Evolutionary conservation across 768 basidiomycete genomes (phyloP).

Genomic region (Coprinopsis sp.): DNA sequence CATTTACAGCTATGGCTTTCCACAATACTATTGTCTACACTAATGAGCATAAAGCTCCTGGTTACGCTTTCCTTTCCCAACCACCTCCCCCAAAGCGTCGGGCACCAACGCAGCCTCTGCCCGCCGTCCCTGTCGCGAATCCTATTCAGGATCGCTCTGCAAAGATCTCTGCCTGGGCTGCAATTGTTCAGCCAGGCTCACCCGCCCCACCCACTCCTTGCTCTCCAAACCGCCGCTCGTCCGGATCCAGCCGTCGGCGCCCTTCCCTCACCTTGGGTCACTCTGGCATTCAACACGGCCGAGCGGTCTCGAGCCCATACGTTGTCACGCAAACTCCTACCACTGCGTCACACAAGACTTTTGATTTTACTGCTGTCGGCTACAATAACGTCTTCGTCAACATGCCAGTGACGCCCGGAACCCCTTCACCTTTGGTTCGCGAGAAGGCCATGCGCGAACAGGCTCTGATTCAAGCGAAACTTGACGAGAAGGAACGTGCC

Average conservation of each 20-base stretch:
- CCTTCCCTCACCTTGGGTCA: conserved; percentile 15
- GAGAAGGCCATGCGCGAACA: conserved; percentile 13
- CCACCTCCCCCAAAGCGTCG: conserved; percentile 37
- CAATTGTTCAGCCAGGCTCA: conserved; percentile 65
- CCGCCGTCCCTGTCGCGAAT: conserved; percentile 13
- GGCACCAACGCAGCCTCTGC: conserved; percentile 24
- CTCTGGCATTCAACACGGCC: conserved; percentile 29
- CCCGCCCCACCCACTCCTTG: conserved; percentile 35
- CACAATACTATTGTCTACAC: conserved; percentile 11
- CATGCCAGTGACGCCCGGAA: conserved; percentile 47
- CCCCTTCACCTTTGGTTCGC: conserved; percentile 31
- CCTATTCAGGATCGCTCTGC: conserved; percentile 31
- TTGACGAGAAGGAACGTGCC: conserved; percentile 6
- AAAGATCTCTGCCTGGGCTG: conserved; percentile 57
- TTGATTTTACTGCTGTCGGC: conserved; percentile 56
- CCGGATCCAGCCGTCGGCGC: conserved; percentile 16
- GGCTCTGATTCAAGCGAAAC: conserved; percentile 14
- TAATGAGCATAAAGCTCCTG: conserved; percentile 11
- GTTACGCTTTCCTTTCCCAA: conserved; percentile 41
- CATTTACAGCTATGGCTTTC: conserved; percentile 10
- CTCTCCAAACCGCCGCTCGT: conserved; percentile 34
- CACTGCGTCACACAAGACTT: conserved; percentile 45
- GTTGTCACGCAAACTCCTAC: conserved; percentile 41
- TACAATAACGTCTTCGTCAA: conserved; percentile 66
- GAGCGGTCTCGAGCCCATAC: conserved; percentile 44